phyloP scores from a whole-genome alignment of 2,329 filamentous ascomycete genomes.

The Pleoardoris graminearum region DNA sequence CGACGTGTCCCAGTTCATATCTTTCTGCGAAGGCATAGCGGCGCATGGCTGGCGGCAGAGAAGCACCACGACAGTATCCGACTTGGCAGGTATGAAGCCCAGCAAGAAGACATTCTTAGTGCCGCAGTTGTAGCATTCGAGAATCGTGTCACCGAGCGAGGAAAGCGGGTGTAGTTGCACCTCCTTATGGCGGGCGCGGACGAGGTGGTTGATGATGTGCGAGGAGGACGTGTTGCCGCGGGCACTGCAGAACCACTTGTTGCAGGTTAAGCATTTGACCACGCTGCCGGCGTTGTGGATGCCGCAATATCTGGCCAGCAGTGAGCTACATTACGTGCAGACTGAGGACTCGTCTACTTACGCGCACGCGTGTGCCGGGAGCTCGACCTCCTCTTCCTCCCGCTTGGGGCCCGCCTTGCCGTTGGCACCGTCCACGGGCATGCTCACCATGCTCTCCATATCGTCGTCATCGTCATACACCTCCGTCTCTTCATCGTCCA shows the following conservation, averaged over 20 bases:
- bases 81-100: slow-evolving; percentile 97
- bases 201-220: slow-evolving; percentile 97
- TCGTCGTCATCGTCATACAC: slow-evolving; percentile 80
- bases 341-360: slow-evolving; percentile 48
- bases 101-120: slow-evolving; percentile 99
- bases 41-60: slow-evolving; percentile 96
- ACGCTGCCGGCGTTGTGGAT: slow-evolving; percentile 96
- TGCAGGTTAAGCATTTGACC: slow-evolving; percentile 93
- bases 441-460: slow-evolving; percentile 74
- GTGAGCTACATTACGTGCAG: background rate
- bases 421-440: slow-evolving; percentile 74
- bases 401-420: slow-evolving; percentile 56
- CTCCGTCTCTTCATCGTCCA: slow-evolving; percentile 84
- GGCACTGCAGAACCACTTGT: slow-evolving; percentile 98
- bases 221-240: slow-evolving; percentile 95
- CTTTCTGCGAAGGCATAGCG: slow-evolving; percentile 91
- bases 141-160: slow-evolving; percentile 88
- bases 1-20: slow-evolving; percentile 99
- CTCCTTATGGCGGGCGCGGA: slow-evolving; percentile 96
- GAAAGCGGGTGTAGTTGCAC: slow-evolving; percentile 95
- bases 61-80: slow-evolving; percentile 95
- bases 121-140: slow-evolving; percentile 99
- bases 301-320: slow-evolving; percentile 77
- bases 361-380: slow-evolving; percentile 94
- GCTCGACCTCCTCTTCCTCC: slow-evolving; percentile 82